Conservation (phyloP, 1,284 basidiomycete genomes). For the Vanrija pseudolonga region DNA sequence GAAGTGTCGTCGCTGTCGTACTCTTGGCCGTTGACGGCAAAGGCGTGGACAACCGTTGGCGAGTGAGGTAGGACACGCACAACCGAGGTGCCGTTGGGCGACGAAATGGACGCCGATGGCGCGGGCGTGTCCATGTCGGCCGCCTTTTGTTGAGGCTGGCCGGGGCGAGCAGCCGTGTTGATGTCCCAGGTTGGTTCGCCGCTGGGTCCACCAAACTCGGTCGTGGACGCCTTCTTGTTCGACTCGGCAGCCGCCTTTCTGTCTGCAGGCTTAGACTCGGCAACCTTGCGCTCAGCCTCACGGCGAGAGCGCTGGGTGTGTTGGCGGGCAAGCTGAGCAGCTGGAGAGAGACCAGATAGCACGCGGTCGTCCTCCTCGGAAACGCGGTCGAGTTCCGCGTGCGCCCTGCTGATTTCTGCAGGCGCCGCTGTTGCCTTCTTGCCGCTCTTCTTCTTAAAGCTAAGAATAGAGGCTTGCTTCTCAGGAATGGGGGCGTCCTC, state of each 20-base stretch:
- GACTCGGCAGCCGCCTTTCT: background rate
- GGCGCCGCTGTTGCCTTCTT: constrained; percentile 57
- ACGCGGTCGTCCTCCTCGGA: constrained; percentile 54
- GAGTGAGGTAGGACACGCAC: constrained; percentile 7
- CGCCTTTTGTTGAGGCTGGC: background rate
- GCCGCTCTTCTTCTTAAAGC: constrained; percentile 51
- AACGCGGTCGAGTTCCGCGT: constrained; percentile 74
- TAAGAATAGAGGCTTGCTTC: constrained; percentile 38
- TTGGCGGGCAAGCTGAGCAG: constrained; percentile 83
- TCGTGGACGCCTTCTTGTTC: background rate
- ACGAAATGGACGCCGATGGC: background rate
- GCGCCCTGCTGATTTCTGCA: constrained; percentile 75
- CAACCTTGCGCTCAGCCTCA: constrained; percentile 54
- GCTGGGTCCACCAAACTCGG: constrained; percentile 3
- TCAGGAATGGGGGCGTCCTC: constrained; percentile 51
- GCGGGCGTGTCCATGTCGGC: background rate
- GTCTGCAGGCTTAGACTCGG: constrained; percentile 3
- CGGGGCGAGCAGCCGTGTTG: constrained; percentile 63
- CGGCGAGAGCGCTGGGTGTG: constrained; percentile 70
- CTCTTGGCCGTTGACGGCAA: constrained; percentile 55
- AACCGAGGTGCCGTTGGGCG: background rate
- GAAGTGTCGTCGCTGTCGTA: constrained; percentile 60
- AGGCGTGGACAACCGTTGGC: constrained; percentile 33
- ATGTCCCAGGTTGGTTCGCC: constrained; percentile 65
- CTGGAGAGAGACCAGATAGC: constrained; percentile 79